phyloP scores from a whole-genome alignment of 768 basidiomycete genomes.

The Artomyces pyxidatus region DNA sequence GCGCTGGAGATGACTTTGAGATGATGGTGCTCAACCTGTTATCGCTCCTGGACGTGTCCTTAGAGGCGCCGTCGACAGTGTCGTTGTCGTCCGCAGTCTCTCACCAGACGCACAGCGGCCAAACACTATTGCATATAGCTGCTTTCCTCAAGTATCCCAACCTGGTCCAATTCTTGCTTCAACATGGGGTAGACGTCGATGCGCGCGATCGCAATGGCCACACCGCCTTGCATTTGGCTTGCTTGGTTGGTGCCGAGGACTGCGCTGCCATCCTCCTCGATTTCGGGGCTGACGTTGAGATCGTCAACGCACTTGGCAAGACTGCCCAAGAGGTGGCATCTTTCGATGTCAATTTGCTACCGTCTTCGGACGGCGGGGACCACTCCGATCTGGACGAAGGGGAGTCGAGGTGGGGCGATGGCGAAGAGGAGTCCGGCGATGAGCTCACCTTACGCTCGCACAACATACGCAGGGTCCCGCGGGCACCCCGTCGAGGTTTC shows the following conservation, averaged over 20 bases:
- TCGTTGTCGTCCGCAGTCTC: constrained; percentile 55
- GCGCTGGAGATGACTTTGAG: constrained; percentile 57
- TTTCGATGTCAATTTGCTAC: constrained; percentile 35
- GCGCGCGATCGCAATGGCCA: constrained; percentile 83
- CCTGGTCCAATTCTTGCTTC: constrained; percentile 64
- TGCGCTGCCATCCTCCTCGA: constrained; percentile 64
- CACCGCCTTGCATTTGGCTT: constrained; percentile 85
- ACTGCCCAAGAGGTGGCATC: constrained; percentile 54
- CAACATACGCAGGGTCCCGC: constrained; percentile 4
- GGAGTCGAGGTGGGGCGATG: constrained; percentile 63
- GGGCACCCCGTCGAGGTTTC: constrained; percentile 6
- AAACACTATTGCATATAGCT: constrained; percentile 86
- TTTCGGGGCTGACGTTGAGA: constrained; percentile 73
- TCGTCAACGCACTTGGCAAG: constrained; percentile 65
- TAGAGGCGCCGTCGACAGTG: constrained; percentile 34
- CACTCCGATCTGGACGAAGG: constrained; percentile 31
- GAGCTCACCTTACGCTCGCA: constrained; percentile 20
- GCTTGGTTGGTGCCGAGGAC: constrained; percentile 49
- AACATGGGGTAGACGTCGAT: constrained; percentile 70
- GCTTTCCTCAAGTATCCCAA: constrained; percentile 68
- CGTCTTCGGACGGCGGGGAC: constrained; percentile 16
- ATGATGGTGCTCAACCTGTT: constrained; percentile 74
- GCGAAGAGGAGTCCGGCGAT: constrained; percentile 54
- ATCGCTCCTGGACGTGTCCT: constrained; percentile 59
- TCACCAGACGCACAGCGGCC: constrained; percentile 60